Base-by-base conservation (phyloP, 345 rosid genomes). In the Trapa incisa region DNA sequence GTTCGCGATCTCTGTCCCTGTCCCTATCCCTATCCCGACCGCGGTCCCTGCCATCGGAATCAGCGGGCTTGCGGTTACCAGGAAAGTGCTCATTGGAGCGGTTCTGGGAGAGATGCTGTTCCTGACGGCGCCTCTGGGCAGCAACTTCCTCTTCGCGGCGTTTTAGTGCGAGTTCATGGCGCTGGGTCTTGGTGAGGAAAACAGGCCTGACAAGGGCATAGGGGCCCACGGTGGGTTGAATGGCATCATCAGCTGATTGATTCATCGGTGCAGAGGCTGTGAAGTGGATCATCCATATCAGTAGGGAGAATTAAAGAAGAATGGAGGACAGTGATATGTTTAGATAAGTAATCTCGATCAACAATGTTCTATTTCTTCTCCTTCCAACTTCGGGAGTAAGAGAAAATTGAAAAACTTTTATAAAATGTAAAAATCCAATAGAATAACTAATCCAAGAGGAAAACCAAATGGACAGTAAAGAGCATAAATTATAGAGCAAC, bases 111-210 rank as follows among this genome's bases (percentile, higher is more conserved):
- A 52, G 79, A 42, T 37, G 68, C 8, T 78, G 72, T 0, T 78
- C 83, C 7, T 74, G 87, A 68, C 77, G 84, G 71, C 78, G 78
- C 38, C 63, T 76, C 37, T 78, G 82, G 3, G 76, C 76, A 32
- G 84, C 80, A 71, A 81, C 69, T 70, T 82, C 80, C 32, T 84
- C 85, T 64, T 87, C 89, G 67, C 97, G 97, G 81, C 95, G 92
- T 52, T 91, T 76, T 39, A 91, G 90, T 69, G 97, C 97, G 16
- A 94, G 72, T 50, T 88, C 76, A 65, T 84, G 82, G 68, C 89
- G 83, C 66, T 83, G 83, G 62, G 83, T 86, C 80, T 80, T 88
- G 58, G 86, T 81, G 42, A 81, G 74, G 78, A 84, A 84, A 43
- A 88, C 74, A 66, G 91, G 91, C 66, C 83, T 82, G 38, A 69